Base-by-base conservation (phyloP, 192 early-diverging fungal genomes). In the Geranomyces variabilis region DNA sequence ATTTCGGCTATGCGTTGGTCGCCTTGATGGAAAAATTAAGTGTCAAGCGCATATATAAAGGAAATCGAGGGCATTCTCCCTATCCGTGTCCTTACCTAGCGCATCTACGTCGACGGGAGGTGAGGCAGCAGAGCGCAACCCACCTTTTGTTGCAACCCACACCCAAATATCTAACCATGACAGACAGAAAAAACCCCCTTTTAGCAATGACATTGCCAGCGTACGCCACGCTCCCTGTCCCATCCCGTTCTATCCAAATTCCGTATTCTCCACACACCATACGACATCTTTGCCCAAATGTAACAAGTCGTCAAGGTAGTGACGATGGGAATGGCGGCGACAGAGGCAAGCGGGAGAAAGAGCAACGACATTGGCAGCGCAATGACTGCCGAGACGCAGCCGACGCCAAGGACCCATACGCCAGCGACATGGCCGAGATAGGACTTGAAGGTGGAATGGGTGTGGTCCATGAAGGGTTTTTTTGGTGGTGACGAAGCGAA, bases 271-370 rank as follows among this genome's bases (percentile, higher is more conserved):
- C n/a, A 9, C 24, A 17, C 31, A 60, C 58, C 58, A 29, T 64
- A 64, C 9, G 43, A n/a, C 21, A 46, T 64, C 22, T 64, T 64
- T 5, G 44, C 28, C n/a, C 41, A 64, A 36, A 24, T 43, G 43
- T 43, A 64, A 29, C 63, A 64, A 1, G 41, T 36, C 1, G 63
- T 64, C 5, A 29, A 4, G 44, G 41, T 19, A 5, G 63, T 64
- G 34, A 46, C 63, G 63, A 64, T 46, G 41, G 63, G 63, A 26
- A 64, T 36, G 3, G 63, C 63, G 15, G 63, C 63, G 2, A 64
- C 63, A 21, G 63, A n/a, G 10, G 63, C 63, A 5, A 64, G 43
- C 41, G 63, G 63, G 12, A 64, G 28, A 21, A 64, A 64, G n/a
- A 64, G 63, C 34, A 64, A 21, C 1, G 63, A 64, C 17, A 64